These are phyloP conservation scores for Lactarius vividus DNA, from an alignment of 768 basidiomycete species.

Conservation along the genomic window DNA sequence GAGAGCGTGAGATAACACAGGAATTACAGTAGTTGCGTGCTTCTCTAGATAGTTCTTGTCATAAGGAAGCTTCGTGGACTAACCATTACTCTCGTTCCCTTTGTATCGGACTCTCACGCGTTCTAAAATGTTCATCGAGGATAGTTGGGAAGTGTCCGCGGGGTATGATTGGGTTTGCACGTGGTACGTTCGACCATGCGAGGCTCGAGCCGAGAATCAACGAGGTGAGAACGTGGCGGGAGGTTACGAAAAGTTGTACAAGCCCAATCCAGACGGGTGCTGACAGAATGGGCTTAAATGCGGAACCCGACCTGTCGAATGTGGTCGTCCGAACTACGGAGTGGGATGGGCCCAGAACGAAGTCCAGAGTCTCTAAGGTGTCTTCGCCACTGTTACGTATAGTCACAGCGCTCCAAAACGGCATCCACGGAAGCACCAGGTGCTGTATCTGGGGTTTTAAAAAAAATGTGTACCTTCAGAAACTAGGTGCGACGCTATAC, in stretches of 20 bases:
- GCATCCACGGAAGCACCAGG: not conserved
- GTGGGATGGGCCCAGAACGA: not conserved
- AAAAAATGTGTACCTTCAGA: not conserved
- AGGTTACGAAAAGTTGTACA: not conserved
- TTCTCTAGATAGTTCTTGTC: not conserved
- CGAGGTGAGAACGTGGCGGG: slow-evolving; percentile 7
- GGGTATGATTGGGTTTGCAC: not conserved
- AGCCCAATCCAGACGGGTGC: not conserved
- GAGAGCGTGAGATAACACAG: slow-evolving; percentile 1
- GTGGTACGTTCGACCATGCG: slow-evolving; percentile 5
- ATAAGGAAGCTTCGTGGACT: not conserved
- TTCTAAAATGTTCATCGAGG: not conserved
- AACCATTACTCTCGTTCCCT: slow-evolving; percentile 4
- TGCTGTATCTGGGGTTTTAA: not conserved
- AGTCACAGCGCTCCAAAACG: not conserved
- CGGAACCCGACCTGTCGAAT: not conserved
- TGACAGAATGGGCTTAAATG: not conserved
- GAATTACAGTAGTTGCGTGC: not conserved
- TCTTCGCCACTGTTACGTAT: not conserved
- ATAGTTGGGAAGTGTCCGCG: slow-evolving; percentile 4
- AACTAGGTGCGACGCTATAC: no score
- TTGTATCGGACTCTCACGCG: slow-evolving; percentile 2
- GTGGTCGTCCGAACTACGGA: slow-evolving; percentile 1
- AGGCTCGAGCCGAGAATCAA: slow-evolving; percentile 14
- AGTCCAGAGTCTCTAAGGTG: not conserved